A percentile compares a stretch with the other conserved stretches of the same genome.
These are phyloP conservation scores for Cercophora samala DNA, from an alignment of 495 filamentous ascomycete genomes.

Conservation along the genomic window DNA sequence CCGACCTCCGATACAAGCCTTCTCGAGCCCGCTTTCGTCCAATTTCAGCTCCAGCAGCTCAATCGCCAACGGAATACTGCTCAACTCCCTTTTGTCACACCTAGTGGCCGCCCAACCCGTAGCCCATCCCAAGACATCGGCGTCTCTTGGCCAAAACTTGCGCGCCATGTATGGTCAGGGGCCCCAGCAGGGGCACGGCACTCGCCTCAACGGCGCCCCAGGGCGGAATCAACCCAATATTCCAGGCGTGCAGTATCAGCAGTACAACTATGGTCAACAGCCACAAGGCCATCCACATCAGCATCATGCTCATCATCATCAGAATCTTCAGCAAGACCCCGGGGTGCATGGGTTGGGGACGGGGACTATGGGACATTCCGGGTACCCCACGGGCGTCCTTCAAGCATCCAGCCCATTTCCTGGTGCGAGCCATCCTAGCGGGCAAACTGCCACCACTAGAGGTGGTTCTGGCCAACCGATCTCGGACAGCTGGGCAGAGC, in stretches of 20 bases:
- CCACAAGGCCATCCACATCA: slow-evolving; percentile 65
- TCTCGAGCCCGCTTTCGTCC: slow-evolving; percentile 28
- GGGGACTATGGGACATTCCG: slow-evolving; percentile 63
- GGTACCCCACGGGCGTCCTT: slow-evolving; percentile 70
- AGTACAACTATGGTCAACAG: slow-evolving; percentile 65
- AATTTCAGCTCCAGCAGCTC: slow-evolving; percentile 29
- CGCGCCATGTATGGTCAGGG: slow-evolving; percentile 78
- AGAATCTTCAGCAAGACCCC: slow-evolving; percentile 70
- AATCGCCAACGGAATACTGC: slow-evolving; percentile 27
- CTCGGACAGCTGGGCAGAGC: slow-evolving; percentile 84
- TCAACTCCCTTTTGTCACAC: slow-evolving; percentile 34
- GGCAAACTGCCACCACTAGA: slow-evolving; percentile 49
- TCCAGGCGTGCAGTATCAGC: slow-evolving; percentile 44
- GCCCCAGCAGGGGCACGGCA: slow-evolving; percentile 78
- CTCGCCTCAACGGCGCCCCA: slow-evolving; percentile 57
- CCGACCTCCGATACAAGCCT: slow-evolving; percentile 64
- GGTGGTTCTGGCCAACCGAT: slow-evolving; percentile 47
- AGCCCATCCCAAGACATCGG: slow-evolving; percentile 63
- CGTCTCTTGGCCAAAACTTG: slow-evolving; percentile 64
- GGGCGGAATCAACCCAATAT: slow-evolving; percentile 38
- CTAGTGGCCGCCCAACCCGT: slow-evolving; percentile 28
- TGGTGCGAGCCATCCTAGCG: slow-evolving; percentile 70
- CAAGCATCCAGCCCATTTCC: slow-evolving; percentile 69
- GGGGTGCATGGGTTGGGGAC: slow-evolving; percentile 54
- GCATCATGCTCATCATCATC: slow-evolving; percentile 71